These are phyloP conservation scores for Pleurotus djamor DNA, from an alignment of 768 basidiomycete species.

Conservation along the genomic window DNA sequence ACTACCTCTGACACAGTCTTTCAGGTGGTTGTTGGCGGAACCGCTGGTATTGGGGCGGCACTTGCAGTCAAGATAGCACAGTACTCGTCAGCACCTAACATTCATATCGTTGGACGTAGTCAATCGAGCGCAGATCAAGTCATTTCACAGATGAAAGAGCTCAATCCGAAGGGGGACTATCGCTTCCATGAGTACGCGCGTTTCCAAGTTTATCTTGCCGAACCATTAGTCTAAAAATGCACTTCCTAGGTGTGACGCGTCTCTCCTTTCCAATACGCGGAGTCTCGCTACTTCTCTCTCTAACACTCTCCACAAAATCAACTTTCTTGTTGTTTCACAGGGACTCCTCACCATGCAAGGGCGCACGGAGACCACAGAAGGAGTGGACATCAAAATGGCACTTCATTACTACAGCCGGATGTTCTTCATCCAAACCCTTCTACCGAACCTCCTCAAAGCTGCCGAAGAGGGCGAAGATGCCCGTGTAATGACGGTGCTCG, in stretches of 20 bases:
- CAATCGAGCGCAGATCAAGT: background rate
- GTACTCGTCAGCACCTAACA: background rate
- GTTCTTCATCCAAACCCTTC: constrained; percentile 45
- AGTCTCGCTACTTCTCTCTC: background rate
- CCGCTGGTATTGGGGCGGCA: constrained; percentile 1
- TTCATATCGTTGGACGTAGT: constrained; percentile 1
- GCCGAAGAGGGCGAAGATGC: constrained; percentile 43
- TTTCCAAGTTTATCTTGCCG: background rate
- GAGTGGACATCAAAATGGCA: constrained; percentile 39
- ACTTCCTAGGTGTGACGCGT: background rate
- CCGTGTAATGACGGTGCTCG: constrained; percentile 44
- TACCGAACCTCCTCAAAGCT: constrained; percentile 39
- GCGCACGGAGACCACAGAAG: constrained; percentile 40
- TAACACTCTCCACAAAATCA: constrained; percentile 36
- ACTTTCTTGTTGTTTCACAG: constrained; percentile 48
- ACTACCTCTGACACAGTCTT: too few relatives aligned
- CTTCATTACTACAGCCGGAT: constrained; percentile 52
- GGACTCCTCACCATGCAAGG: constrained; percentile 37
- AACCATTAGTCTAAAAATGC: background rate
- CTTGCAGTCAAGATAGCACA: background rate
- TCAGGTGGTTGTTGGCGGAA: constrained; percentile 1
- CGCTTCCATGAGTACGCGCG: background rate
- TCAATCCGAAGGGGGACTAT: background rate
- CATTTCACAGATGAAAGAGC: background rate
- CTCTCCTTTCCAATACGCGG: background rate